phyloP scores from a whole-genome alignment of 106 monocot genomes.

The Dendrobium officinale region DNA sequence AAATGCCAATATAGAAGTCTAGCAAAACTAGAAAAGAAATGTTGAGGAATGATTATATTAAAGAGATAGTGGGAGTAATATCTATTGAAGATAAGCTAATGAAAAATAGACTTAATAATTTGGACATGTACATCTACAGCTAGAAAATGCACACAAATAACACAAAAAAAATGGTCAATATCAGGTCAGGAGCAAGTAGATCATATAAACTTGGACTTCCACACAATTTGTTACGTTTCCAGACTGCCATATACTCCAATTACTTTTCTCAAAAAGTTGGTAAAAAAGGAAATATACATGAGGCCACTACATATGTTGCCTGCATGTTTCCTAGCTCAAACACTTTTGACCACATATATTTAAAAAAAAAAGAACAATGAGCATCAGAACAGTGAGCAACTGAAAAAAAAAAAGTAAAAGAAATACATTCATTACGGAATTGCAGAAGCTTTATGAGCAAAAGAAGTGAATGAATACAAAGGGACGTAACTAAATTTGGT shows the following conservation, averaged over 20 bases:
- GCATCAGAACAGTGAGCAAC: background rate
- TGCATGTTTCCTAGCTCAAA: background rate
- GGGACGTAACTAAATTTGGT: background rate
- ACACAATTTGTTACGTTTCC: background rate
- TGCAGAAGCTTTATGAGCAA: background rate
- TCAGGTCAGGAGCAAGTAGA: background rate
- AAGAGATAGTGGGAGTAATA: background rate
- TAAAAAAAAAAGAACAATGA: background rate
- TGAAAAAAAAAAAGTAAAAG: background rate
- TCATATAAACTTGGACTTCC: background rate
- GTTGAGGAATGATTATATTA: no score
- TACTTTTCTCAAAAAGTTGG: background rate
- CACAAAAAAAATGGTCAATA: background rate
- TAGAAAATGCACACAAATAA: background rate
- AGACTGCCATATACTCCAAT: background rate
- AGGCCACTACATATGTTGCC: background rate
- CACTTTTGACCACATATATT: background rate
- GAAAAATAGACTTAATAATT: background rate
- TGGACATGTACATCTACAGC: background rate
- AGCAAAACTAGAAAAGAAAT: no score
- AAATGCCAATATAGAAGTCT: no score
- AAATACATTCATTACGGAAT: background rate
- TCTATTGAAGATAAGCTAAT: background rate
- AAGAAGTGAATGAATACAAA: background rate
- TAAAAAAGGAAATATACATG: background rate